phyloP scores from a whole-genome alignment of 2,329 filamentous ascomycete species.

The Didymosphaeria variabile region DNA sequence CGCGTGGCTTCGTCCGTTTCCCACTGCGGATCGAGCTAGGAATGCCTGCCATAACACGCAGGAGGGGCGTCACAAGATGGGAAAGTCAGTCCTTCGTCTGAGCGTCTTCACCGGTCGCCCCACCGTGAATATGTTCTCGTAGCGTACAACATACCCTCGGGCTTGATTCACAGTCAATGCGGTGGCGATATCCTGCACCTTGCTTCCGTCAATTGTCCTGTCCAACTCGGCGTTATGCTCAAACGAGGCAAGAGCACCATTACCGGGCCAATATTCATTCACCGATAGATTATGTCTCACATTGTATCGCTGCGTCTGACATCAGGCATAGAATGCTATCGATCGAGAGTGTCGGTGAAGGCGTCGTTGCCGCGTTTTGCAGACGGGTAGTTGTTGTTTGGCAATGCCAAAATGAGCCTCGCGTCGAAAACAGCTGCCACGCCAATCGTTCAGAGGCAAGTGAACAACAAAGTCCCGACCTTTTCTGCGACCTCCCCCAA shows the following conservation, averaged over 20 bases:
- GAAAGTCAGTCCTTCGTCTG: conserved; percentile 40
- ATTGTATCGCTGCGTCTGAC: conserved; percentile 26
- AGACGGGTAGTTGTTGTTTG: conserved; percentile 38
- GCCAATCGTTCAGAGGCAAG: conserved; percentile 39
- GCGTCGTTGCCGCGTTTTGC: conserved; percentile 28
- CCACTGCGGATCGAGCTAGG: conserved; percentile 39
- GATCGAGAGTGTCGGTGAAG: conserved; percentile 27
- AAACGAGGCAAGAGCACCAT: conserved; percentile 36
- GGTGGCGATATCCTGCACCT: conserved; percentile 34
- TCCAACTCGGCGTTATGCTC: conserved; percentile 40
- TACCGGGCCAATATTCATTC: conserved; percentile 42
- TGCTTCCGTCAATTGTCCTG: conserved; percentile 34
- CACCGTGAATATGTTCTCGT: conserved; percentile 35
- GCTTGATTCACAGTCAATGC: conserved; percentile 28
- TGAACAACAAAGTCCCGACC: conserved; percentile 45
- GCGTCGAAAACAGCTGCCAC: conserved; percentile 40
- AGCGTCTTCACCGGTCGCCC: conserved; percentile 47
- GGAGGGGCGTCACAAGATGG: conserved; percentile 45
- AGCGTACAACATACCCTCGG: conserved; percentile 32
- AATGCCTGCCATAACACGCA: conserved; percentile 41
- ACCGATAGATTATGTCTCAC: conserved; percentile 42
- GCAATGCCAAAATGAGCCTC: conserved; percentile 34
- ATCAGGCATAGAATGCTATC: conserved; percentile 25
- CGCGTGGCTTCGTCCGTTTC: conserved; percentile 38
- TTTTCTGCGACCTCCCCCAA: conserved; percentile 37